These are phyloP conservation scores for Fusarium floridanum DNA, from an alignment of 2,329 filamentous ascomycete genomes.

Conservation along the genomic window DNA sequence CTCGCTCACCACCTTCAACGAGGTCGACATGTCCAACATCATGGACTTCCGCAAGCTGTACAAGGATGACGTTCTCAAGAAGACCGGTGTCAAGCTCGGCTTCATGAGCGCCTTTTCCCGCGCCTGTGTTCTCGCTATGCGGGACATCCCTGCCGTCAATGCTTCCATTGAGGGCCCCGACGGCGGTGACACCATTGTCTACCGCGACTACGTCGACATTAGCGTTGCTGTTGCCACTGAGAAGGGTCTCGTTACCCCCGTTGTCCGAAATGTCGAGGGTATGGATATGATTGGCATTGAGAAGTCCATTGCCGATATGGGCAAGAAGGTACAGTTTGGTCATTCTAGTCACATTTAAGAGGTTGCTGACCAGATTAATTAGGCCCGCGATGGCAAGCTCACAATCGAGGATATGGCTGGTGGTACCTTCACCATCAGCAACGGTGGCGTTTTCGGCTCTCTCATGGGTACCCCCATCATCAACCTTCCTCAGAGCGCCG, in stretches of 20 bases:
- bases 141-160: slow-evolving; percentile 93
- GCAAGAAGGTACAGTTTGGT: slow-evolving; percentile 81
- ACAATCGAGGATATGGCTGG: slow-evolving; percentile 99
- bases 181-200: slow-evolving; percentile 96
- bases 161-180: slow-evolving; percentile 96
- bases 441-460: slow-evolving; percentile 96
- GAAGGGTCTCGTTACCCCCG: slow-evolving; percentile 96
- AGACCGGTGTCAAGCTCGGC: slow-evolving; percentile 96
- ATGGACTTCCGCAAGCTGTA: slow-evolving; percentile 98
- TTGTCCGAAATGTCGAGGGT: slow-evolving; percentile 91
- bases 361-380: slow-evolving; percentile 7
- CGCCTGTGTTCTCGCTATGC: slow-evolving; percentile 91
- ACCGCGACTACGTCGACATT: slow-evolving; percentile 97
- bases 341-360: background rate
- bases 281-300: slow-evolving; percentile 93
- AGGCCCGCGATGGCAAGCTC: slow-evolving; percentile 93
- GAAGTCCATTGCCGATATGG: slow-evolving; percentile 89
- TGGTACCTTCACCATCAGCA: slow-evolving; percentile 98
- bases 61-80: slow-evolving; percentile 96
- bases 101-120: slow-evolving; percentile 99
- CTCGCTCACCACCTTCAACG: slow-evolving; percentile 97
- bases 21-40: slow-evolving; percentile 97
- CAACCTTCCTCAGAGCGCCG: slow-evolving; percentile 93
- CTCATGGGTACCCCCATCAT: slow-evolving; percentile 99
- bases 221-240: slow-evolving; percentile 97